Evolutionary conservation across 2,329 filamentous ascomycete species (phyloP), one percentile per base, ranked within the genome.

Genomic region (Fusarium hainanense): DNA sequence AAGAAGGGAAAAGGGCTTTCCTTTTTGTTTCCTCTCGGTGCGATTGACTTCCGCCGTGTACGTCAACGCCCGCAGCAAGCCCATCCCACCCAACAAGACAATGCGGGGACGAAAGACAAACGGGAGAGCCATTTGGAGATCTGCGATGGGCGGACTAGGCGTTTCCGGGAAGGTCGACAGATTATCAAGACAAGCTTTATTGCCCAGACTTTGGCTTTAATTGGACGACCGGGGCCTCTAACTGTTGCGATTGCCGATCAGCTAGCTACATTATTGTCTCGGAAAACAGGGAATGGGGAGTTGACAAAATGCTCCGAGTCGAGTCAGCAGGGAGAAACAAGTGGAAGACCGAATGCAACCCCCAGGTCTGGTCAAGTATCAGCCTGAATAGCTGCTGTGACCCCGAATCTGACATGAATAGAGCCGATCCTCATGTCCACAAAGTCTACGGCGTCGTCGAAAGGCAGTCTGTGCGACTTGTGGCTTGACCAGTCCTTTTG

Each of bases 131-230:
- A 49, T 37, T 8, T 16, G 3, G 28, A 42, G 68, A 70, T 70
- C 64, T 55, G 59, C 68, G 55, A 61, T 57, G 25, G 30, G 18
- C 49, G 49, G 32, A 43, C 68, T 71, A 71, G 54, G 63, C 68
- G 44, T 57, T 65, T 68, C 54, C 42, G 54, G 68, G 68, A 71
- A 70, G 68, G 68, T 69, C 43, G 8, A 46, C 48, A 30, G 40
- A 41, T 55, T 23, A 49, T 43, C 52, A 49, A 42, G 49, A 54
- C 48, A 70, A 59, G 64, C 51, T 43, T 58, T 61, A 40, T 34
- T 54, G 49, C 54, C 54, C 54, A 59, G 48, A 37, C 21, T 41
- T 52, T 47, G 41, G 52, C 50, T 61, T 46, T 62, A 54, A 71
- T 70, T 71, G 68, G 68, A 59, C 28, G 32, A 44, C 54, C 27